Evolutionary conservation across 176 grass and related monocot genomes (phyloP), one percentile per base, ranked within the genome.

Genomic region (Juncus inflexus): DNA sequence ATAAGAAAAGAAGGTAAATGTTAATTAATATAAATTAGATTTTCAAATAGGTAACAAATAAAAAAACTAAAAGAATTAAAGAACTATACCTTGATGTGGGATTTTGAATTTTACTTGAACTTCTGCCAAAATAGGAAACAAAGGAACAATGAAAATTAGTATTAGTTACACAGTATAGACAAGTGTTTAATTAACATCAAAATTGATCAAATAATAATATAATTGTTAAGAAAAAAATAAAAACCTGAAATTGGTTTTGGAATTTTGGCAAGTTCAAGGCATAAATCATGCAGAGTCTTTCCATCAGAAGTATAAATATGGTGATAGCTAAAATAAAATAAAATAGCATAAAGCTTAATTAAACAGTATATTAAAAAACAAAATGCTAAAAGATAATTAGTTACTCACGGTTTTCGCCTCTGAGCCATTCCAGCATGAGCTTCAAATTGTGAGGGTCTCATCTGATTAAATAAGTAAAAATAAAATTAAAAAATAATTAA

Each of bases 371-470:
- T 37, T 14, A 58, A 50, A 53, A 13, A 58, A 63, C 65, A 42
- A 56, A 47, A 47, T 9, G 9, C 36, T 35, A 53, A 66, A 64
- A 47, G 43, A 36, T 52, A 81, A 63, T 38, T 67, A 12, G 4
- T 1, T 63, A 64, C 85, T 89, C 74, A 95, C 85, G 90, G 90
- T 75, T 86, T 81, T 8, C 79, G 76, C 76, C 76, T 85, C 65
- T 28, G 78, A 70, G 77, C 81, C 76, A 75, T 72, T 82, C 90
- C 90, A 64, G 82, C 79, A 37, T 95, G 90, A 6, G 81, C 85
- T 83, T 95, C 90, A 68, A 95, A 95, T 19, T 95, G 90, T 8
- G 90, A 89, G 50, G 90, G 90, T 68, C 70, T 70, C 74, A 83
- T 69, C 90, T 95, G 81, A 72, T 61, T 19, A 72, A 6, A 70